phyloP scores from a whole-genome alignment of 169 alveolate genomes.

The Besnoitia besnoiti region DNA sequence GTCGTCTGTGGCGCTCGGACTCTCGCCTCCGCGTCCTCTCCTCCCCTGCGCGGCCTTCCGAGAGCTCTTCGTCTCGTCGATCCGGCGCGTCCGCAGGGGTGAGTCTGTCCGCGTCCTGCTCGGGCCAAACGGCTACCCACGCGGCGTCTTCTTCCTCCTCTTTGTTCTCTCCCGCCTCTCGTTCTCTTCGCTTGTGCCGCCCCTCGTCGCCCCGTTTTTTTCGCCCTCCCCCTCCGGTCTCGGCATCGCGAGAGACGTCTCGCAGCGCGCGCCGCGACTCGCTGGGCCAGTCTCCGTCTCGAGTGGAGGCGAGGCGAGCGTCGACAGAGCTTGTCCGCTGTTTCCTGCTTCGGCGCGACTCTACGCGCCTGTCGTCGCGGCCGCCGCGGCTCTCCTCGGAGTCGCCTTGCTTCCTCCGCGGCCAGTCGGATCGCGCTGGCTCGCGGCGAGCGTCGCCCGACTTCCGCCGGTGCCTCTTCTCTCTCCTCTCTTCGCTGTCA shows the following conservation, averaged over 20 bases:
- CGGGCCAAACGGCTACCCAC: neutral
- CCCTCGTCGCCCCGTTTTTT: neutral
- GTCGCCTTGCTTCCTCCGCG: no score
- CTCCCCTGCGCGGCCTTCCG: neutral
- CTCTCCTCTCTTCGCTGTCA: neutral
- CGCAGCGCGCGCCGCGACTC: no score
- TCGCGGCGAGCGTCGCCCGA: no score
- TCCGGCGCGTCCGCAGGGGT: neutral
- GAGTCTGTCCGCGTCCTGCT: neutral
- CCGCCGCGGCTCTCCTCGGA: no score
- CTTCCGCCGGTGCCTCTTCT: no score
- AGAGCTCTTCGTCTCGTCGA: neutral
- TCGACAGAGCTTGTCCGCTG: no score
- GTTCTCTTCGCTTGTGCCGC: neutral
- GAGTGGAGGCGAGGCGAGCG: no score
- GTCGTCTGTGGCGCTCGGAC: neutral
- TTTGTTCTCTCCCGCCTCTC: neutral
- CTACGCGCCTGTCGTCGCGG: neutral
- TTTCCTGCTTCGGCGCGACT: neutral
- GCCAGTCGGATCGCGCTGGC: no score
- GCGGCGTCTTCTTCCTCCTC: neutral
- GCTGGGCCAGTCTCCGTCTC: no score
- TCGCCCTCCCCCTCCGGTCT: neutral
- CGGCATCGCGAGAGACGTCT: no score
- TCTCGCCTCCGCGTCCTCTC: neutral